Base-by-base conservation (phyloP, 1,284 basidiomycete genomes). In the Cryptococcus hybrid region DNA sequence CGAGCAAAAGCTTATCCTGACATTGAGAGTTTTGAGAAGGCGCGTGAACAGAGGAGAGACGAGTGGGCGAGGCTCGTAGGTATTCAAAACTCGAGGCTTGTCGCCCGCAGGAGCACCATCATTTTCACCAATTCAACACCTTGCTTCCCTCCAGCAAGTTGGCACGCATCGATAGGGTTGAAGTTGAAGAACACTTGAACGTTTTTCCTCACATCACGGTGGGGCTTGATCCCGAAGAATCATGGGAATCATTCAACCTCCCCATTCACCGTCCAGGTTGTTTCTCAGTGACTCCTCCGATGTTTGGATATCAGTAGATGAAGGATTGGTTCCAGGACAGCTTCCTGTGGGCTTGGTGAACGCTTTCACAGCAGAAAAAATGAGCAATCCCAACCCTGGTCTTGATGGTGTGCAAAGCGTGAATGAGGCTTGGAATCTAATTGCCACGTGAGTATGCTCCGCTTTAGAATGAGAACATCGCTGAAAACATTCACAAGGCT, bases 271-370 rank as follows among this genome's bases (percentile, higher is more conserved):
- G 12, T 43, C 62, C 8, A 60, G 53, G 35, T 56, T 71, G 5
- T 69, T 59, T 45, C 51, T 67, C 30, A 69, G 70, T 57, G 74
- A 68, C 55, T 62, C 67, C 0, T 69, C 69, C 0, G 62, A 70
- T 30, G 36, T 58, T n/a, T 74, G 69, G 69, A 48, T 70, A 3
- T 53, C 64, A 11, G 67, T 73, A 18, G 65, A 73, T 38, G 52
- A 62, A 2, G 69, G 67, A 13, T 52, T 67, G 12, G 46, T 72
- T 3, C 61, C 68, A 5, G 73, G 73, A 2, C 74, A 76, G 54
- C 40, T 76, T 0, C 65, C 73, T 1, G 46, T 36, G 1, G 62
- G 49, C 0, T 57, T 74, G 34, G 68, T 68, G 2, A 52, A 56
- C 3, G 63, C 63, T 6, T 76, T 74, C 47, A 65, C 63, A 0